Percentiles rank a stretch among this genome's conserved stretches.
Evolutionary conservation across 2,329 filamentous ascomycete species (phyloP).

Genomic region (Simplicillium sp.): DNA sequence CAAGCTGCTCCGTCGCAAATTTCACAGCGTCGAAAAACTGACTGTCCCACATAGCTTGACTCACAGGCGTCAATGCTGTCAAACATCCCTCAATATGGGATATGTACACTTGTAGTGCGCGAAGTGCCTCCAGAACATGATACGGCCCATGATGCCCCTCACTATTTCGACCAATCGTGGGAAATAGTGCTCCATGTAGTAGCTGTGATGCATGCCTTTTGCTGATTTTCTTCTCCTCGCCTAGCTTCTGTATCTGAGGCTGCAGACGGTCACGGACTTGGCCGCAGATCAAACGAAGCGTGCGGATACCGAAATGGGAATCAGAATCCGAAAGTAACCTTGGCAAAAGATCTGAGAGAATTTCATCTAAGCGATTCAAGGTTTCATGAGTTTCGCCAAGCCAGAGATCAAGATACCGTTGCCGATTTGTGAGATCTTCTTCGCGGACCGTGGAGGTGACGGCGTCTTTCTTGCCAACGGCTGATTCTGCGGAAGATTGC

Average conservation of each 20-base stretch:
- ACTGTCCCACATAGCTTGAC: conserved; percentile 22
- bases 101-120: conserved; percentile 20
- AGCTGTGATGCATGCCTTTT: conserved; percentile 12
- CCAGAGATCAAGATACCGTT: conserved; percentile 20
- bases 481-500: conserved; percentile 13
- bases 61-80: conserved; percentile 18
- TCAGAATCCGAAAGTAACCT: conserved; percentile 18
- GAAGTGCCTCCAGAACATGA: conserved; percentile 17
- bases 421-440: conserved; percentile 9
- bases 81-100: conserved; percentile 19
- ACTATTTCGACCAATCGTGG: conserved; percentile 1
- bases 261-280: conserved; percentile 12
- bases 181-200: conserved; percentile 18
- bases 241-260: conserved; percentile 15
- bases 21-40: conserved; percentile 18
- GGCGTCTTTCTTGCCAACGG: conserved; percentile 6
- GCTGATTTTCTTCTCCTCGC: conserved; percentile 11
- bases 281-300: conserved; percentile 16
- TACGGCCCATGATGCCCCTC: conserved; percentile 7
- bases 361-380: conserved; percentile 12
- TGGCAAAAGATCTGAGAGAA: conserved; percentile 16
- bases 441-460: conserved; percentile 2
- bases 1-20: conserved; percentile 11
- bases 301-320: conserved; percentile 17
- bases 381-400: conserved; percentile 20